Evolutionary conservation across 176 grass and related monocot species (phyloP), one percentile per base, ranked within the genome.

Genomic region (Guadua angustifolia): DNA sequence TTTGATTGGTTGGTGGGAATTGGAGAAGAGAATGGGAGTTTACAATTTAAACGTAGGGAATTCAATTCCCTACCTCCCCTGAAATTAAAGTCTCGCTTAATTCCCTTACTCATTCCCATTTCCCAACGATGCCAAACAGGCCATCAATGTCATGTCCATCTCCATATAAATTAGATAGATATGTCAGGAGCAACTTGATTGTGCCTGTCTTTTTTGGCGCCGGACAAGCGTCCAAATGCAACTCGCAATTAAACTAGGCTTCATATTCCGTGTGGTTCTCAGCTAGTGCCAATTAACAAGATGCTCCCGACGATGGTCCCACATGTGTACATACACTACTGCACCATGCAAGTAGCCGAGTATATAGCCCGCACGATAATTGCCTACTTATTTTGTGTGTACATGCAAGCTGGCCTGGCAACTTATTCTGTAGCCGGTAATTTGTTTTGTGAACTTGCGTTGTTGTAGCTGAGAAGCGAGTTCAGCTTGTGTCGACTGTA

Each of bases 401-500:
- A 13, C 24, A 19, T 57, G 19, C 55, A 22, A 57, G 45, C 25
- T 13, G 15, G 13, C n/a, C n/a, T n/a, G 29, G 29, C 9, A 40
- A 18, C 14, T 17, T 70, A 5, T 21, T 46, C 38, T 19, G 21
- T 2, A 36, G 36, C 7, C 62, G 17, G 42, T 72, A 72, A 59
- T 33, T 79, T 74, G 9, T 12, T 84, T 72, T 71, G 32, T 71
- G 44, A 19, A 24, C 5, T 73, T 88, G 36, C 6, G 15, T 84
- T 78, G 21, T 62, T 94, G 72, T 72, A 97, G 94, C 33, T 83
- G 43, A 90, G 91, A 61, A 89, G 88, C 51, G 96, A 99, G 59
- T 95, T 99, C 80, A 99, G 96, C 78, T 73, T 99, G 88, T 99
- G 91, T 44, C 93, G 96, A 16, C 69, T 99, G 33, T 99, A 99